Evolutionary conservation across 257 asterid species (phyloP), one percentile per base, ranked within the genome.

Genomic region (Parsonsia alboflavescens): DNA sequence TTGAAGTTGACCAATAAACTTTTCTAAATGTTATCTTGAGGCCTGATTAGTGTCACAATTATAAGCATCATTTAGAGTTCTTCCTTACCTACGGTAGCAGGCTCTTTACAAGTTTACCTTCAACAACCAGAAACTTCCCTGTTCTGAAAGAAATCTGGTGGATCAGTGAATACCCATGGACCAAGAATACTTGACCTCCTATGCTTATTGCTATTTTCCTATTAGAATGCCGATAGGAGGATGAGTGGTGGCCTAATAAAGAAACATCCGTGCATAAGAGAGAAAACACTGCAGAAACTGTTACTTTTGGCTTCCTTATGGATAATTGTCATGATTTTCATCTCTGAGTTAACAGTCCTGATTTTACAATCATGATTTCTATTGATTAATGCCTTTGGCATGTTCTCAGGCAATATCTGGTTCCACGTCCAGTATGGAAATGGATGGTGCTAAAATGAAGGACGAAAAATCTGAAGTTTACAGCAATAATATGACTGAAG

Each of bases 401-500:
- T 65, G 70, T 59, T 66, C 81, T 50, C 79, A 94, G 99, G 97
- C 91, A 0, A 77, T 83, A 69, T 83, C 93, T 74, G 97, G 96
- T 72, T 82, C 97, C 67, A 84, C 87, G 64, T 84, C 95, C 42
- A 85, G 90, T 77, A 80, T 85, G 45, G 97, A 84, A 66, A 88
- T 72, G 71, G 85, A 83, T 70, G 81, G 75, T 4, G 66, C 87
- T 63, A 70, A 91, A 77, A 56, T 59, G 70, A 89, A 68, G 17
- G 83, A 66, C 33, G 91, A 71, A 72, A 94, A 86, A 84, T 94
- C 99, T 3, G 93, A 88, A 19, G 87, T 88, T 33, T 94, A 94
- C 82, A 94, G 96, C 82, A 86, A 92, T 19, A 89, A 87, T 71
- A 94, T 94, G 99, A 94, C 99, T 74, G 89, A 89, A 80, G 96